Base-by-base conservation (phyloP, 1,284 basidiomycete genomes). In the Takashimella koratensis region DNA sequence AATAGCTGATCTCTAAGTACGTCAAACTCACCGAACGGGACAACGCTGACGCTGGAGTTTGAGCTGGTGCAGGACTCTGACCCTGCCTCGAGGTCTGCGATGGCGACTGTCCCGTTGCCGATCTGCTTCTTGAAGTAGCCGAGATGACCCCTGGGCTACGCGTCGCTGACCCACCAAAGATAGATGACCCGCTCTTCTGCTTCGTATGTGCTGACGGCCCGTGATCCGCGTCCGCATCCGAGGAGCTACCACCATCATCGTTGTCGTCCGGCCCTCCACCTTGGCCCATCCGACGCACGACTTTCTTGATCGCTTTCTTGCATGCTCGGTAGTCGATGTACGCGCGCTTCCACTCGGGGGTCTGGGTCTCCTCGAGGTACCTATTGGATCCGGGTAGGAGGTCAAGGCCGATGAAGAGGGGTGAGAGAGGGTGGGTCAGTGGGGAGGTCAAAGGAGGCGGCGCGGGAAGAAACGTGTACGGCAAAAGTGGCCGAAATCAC, bases 251-350 rank as follows among this genome's bases (percentile, higher is more conserved):
- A 24, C 60, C 54, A 16, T 47, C 62, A 13, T 59, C 58, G 27
- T 57, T 53, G 20, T 57, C 52, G 39, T 41, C 56, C 13, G 54
- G 47, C 19, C 25, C 24, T 12, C 39, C 43, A 5, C 45, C 45
- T 48, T 68, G 58, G 4, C 64, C 62, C 42, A 73, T 42, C 3
- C 71, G 62, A 3, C 47, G 43, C 3, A 57, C 58, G 5, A 75
- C 59, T 22, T 67, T 63, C 56, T 76, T 77, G 66, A 78, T 75
- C 19, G 62, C 59, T 58, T 78, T 77, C 62, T 77, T 78, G 47
- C 70, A 68, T 39, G 63, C 66, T 43, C 71, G 68, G 58, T 77
- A 77, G 57, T 77, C 73, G 58, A 77, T 76, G 55, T 76, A 78
- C 10, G 74, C 74, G 22, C 75, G 62, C 54, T 73, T 73, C 75